Conservation (phyloP, 2,329 filamentous ascomycete genomes). For the Colletotrichum sp. region DNA sequence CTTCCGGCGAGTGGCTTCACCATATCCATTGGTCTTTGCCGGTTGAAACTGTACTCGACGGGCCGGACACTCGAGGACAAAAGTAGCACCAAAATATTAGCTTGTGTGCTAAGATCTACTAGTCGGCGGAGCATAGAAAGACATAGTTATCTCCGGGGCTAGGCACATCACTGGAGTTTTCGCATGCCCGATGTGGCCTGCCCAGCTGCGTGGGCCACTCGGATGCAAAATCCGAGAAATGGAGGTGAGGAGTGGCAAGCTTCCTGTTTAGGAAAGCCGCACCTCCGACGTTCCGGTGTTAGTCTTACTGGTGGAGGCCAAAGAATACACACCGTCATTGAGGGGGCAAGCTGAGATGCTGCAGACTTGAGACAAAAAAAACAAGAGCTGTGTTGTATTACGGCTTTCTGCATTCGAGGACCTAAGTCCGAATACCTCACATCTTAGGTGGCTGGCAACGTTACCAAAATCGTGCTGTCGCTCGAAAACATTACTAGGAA, state of each 20-base stretch:
- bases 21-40: neutral
- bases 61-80: neutral
- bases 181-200: neutral
- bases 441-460: neutral
- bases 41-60: neutral
- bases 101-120: neutral
- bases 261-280: neutral
- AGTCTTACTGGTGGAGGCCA: neutral
- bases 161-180: neutral
- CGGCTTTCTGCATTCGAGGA: neutral
- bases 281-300: neutral
- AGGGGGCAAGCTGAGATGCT: neutral
- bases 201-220: neutral
- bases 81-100: neutral
- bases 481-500: neutral
- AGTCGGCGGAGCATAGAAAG: neutral
- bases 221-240: neutral
- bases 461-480: neutral
- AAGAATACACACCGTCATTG: neutral
- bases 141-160: neutral
- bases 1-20: neutral
- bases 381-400: neutral
- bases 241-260: neutral
- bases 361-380: neutral
- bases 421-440: neutral